These are phyloP conservation scores for Aspergillus affinis DNA, from an alignment of 495 filamentous ascomycete species.

Conservation along the genomic window DNA sequence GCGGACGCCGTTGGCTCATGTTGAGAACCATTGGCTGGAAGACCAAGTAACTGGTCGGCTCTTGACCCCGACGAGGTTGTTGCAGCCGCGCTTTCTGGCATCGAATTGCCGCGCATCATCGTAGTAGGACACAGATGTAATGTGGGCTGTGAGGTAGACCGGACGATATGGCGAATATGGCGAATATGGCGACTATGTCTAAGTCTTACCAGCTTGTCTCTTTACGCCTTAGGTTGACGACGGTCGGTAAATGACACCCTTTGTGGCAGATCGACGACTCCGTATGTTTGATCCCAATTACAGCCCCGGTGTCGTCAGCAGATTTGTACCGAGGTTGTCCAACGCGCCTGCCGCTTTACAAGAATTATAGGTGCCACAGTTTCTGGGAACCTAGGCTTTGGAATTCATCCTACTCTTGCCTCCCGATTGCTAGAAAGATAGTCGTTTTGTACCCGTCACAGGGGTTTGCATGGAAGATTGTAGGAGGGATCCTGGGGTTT, in stretches of 20 bases:
- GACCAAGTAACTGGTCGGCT: no score
- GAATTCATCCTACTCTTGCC: background rate
- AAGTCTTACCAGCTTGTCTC: background rate
- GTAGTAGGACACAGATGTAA: background rate
- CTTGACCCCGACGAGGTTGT: background rate
- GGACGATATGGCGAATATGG: no score
- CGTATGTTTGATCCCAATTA: no score
- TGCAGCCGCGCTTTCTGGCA: background rate
- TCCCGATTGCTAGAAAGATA: background rate
- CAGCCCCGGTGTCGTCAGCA: background rate
- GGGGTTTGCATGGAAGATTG: constrained; percentile 1
- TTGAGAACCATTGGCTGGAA: background rate
- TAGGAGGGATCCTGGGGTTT: background rate
- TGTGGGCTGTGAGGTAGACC: background rate
- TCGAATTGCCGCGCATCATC: background rate
- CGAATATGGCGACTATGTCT: no score
- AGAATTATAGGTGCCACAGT: background rate
- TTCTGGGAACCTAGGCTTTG: background rate
- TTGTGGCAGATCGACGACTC: background rate
- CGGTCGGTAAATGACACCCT: background rate
- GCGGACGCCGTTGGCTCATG: constrained; percentile 9
- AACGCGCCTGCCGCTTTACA: background rate
- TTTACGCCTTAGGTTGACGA: background rate
- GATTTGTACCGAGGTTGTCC: background rate
- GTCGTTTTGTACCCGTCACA: background rate